Conservation (phyloP, 192 early-diverging fungal genomes). For the Backusella sp. region DNA sequence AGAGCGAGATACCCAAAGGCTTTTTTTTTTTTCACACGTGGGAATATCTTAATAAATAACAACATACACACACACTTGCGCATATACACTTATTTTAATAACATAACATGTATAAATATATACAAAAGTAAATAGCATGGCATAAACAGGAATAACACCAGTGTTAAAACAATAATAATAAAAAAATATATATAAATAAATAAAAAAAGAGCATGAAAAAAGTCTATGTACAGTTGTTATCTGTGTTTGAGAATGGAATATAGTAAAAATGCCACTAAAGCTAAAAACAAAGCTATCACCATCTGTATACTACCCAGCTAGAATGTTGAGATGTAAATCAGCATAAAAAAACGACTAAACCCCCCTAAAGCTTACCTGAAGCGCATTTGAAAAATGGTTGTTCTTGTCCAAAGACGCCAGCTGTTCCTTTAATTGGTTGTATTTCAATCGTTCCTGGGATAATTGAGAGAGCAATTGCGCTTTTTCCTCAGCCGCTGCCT, state of each 20-base stretch:
- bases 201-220: not conserved
- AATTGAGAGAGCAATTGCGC: not conserved
- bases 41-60: not conserved
- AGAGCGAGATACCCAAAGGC: too few relatives aligned
- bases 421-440: not conserved
- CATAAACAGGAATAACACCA: not conserved
- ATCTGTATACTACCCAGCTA: slow-evolving; percentile 45
- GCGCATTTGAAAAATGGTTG: not conserved
- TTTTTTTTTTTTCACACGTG: not conserved
- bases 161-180: not conserved
- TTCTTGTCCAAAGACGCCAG: not conserved
- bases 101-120: not conserved
- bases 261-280: not conserved
- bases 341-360: too few relatives aligned
- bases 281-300: slow-evolving; percentile 45
- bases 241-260: not conserved
- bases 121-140: not conserved
- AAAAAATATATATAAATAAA: not conserved
- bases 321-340: not conserved
- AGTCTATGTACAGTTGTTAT: not conserved
- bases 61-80: not conserved
- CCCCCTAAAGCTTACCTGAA: not conserved
- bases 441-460: not conserved
- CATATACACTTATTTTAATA: not conserved
- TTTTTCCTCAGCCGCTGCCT: not conserved